Percentiles rank a stretch among this genome's conserved stretches.
These are phyloP conservation scores for Pilatotrama ljubarskyi DNA, from an alignment of 768 basidiomycete species.

Conservation along the genomic window DNA sequence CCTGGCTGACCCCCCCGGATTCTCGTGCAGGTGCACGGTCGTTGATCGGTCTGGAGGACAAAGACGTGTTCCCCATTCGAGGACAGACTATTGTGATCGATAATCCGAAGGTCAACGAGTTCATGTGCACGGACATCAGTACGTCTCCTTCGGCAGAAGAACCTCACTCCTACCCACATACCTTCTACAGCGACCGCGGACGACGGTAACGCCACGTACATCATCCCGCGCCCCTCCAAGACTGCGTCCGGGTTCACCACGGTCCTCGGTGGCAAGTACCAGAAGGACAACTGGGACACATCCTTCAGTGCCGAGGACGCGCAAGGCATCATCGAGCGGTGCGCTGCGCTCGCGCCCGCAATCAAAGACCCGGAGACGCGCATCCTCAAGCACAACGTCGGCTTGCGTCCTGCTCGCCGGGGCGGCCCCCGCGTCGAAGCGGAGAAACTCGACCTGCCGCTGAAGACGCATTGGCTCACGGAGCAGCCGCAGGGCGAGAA, in stretches of 20 bases:
- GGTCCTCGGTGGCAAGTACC: slow-evolving; percentile 59
- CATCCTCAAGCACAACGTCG: slow-evolving; percentile 56
- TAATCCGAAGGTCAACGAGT: slow-evolving; percentile 61
- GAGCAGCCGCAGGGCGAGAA: slow-evolving; percentile 26
- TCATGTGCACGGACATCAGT: slow-evolving; percentile 30
- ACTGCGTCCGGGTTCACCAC: slow-evolving; percentile 40
- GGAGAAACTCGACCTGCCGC: slow-evolving; percentile 42
- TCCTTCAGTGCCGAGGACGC: slow-evolving; percentile 45
- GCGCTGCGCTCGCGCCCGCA: slow-evolving; percentile 40
- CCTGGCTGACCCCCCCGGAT: no score
- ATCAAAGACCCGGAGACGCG: slow-evolving; percentile 38
- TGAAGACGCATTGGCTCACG: slow-evolving; percentile 26
- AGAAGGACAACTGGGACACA: slow-evolving; percentile 50
- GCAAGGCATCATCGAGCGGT: slow-evolving; percentile 47
- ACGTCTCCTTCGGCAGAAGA: slow-evolving; percentile 7
- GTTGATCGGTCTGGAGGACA: slow-evolving; percentile 82
- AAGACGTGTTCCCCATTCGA: slow-evolving; percentile 68
- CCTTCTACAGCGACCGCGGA: background rate
- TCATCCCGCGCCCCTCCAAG: slow-evolving; percentile 57
- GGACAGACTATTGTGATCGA: slow-evolving; percentile 82
- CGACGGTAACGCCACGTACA: slow-evolving; percentile 45
- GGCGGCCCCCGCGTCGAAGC: slow-evolving; percentile 59
- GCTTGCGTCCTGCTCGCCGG: slow-evolving; percentile 54
- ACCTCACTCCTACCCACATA: background rate
- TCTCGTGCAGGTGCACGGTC: slow-evolving; percentile 57